A percentile compares a stretch with the other conserved stretches of the same genome.
Evolutionary conservation across 192 early-diverging fungal species (phyloP).

Genomic region (Helicostylum pulchrum): DNA sequence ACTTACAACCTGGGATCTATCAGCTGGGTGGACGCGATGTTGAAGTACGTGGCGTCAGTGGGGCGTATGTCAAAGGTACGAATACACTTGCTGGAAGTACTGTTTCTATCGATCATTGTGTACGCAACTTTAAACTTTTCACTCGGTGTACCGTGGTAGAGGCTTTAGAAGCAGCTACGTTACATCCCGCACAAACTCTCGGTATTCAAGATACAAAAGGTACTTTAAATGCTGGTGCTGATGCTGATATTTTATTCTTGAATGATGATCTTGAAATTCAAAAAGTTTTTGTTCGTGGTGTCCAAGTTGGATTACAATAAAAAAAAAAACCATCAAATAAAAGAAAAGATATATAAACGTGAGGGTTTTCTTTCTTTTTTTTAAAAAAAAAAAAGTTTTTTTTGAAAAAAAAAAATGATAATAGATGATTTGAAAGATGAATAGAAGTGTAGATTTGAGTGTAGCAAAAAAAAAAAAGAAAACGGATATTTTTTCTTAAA

Average conservation of each 20-base stretch:
- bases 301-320: constrained; percentile 42
- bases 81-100: constrained; percentile 72
- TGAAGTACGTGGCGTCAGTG: constrained; percentile 37
- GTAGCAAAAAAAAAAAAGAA: no score
- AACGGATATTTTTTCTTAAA: no score
- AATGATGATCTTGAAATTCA: constrained; percentile 62
- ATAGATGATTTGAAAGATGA: no score
- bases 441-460: no score
- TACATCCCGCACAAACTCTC: constrained; percentile 73
- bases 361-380: no score
- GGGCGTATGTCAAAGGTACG: constrained; percentile 76
- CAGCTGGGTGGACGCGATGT: constrained; percentile 47
- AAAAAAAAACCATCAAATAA: neutral
- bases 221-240: constrained; percentile 65
- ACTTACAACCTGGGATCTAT: constrained; percentile 67
- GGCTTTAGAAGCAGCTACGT: constrained; percentile 77
- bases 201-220: constrained; percentile 74
- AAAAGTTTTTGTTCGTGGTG: constrained; percentile 67
- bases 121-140: constrained; percentile 76
- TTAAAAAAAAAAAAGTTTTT: no score
- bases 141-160: constrained; percentile 74
- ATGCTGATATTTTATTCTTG: constrained; percentile 76
- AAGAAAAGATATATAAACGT: no score
- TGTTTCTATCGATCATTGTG: constrained; percentile 66
- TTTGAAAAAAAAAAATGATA: no score